Percentiles rank a stretch among this genome's conserved stretches.
Evolutionary conservation across 2,329 filamentous ascomycete genomes (phyloP).

Genomic region (Ophiostoma himal-ulmi): DNA sequence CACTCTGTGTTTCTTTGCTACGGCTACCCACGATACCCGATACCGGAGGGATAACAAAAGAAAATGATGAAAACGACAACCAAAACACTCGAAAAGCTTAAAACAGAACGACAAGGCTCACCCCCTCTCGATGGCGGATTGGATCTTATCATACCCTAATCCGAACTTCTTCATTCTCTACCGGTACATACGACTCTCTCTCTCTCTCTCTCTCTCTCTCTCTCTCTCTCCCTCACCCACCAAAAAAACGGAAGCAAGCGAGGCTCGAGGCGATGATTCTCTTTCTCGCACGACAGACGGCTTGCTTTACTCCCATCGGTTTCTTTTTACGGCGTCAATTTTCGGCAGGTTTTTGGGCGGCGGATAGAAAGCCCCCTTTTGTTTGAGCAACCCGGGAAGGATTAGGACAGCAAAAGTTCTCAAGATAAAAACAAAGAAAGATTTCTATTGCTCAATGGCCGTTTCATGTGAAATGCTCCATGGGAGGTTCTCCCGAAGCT

Average conservation of each 20-base stretch:
- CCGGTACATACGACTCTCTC: slow-evolving; percentile 16
- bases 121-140: neutral
- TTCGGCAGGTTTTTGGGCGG: slow-evolving; percentile 23
- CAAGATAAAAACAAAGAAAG: slow-evolving; percentile 30
- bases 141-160: neutral
- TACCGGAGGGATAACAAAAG: slow-evolving; percentile 10
- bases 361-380: slow-evolving; percentile 20
- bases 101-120: neutral
- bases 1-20: neutral
- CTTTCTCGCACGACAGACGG: slow-evolving; percentile 9
- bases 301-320: slow-evolving; percentile 12
- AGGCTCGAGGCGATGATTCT: slow-evolving; percentile 9
- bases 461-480: slow-evolving; percentile 73
- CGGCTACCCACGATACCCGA: slow-evolving; percentile 11
- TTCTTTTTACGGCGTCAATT: slow-evolving; percentile 25
- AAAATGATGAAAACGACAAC: slow-evolving; percentile 14
- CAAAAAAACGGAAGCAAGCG: slow-evolving; percentile 14
- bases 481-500: slow-evolving; percentile 70
- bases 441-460: slow-evolving; percentile 56
- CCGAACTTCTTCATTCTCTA: slow-evolving; percentile 17
- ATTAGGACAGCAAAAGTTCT: slow-evolving; percentile 30
- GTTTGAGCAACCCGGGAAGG: slow-evolving; percentile 22
- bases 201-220: neutral
- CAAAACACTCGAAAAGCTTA: slow-evolving; percentile 19
- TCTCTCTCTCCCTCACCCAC: neutral